Conservation (phyloP, 1,139 yeast species). For the Lodderomyces orthopsilosis region DNA sequence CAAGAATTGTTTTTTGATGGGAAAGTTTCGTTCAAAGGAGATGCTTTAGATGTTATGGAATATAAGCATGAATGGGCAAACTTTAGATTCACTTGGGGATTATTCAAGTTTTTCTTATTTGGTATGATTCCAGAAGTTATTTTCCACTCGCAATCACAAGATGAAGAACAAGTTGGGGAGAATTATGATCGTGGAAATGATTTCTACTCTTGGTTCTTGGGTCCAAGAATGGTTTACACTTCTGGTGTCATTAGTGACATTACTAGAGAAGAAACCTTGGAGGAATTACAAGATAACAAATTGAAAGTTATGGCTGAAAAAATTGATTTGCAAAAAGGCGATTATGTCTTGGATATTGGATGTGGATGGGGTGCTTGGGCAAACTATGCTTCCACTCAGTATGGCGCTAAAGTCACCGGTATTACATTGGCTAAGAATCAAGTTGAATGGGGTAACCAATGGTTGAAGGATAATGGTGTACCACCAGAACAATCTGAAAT, state of each 20-base stretch:
- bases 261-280: slow-evolving; percentile 70
- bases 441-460: slow-evolving; percentile 83
- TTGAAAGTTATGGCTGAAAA: slow-evolving; percentile 85
- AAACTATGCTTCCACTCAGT: slow-evolving; percentile 75
- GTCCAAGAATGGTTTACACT: slow-evolving; percentile 93
- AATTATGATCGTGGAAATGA: slow-evolving; percentile 97
- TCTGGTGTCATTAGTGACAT: slow-evolving; percentile 81
- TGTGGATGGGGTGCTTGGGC: slow-evolving; percentile 98
- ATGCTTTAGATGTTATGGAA: slow-evolving; percentile 79
- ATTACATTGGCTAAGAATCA: slow-evolving; percentile 87
- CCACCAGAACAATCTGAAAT: slow-evolving; percentile 67
- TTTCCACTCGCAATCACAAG: slow-evolving; percentile 88
- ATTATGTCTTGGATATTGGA: slow-evolving; percentile 76
- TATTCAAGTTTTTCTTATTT: slow-evolving; percentile 77
- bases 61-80: slow-evolving; percentile 90
- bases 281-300: slow-evolving; percentile 88
- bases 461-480: slow-evolving; percentile 68
- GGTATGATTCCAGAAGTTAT: slow-evolving; percentile 94
- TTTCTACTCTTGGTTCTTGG: slow-evolving; percentile 90
- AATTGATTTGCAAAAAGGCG: slow-evolving; percentile 71
- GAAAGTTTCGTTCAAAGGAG: slow-evolving; percentile 86
- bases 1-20: slow-evolving; percentile 83
- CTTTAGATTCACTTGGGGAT: slow-evolving; percentile 72
- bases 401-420: slow-evolving; percentile 87
- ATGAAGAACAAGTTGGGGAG: slow-evolving; percentile 94